Conservation (phyloP, 257 asterid genomes). For the Solanum arcanum region DNA sequence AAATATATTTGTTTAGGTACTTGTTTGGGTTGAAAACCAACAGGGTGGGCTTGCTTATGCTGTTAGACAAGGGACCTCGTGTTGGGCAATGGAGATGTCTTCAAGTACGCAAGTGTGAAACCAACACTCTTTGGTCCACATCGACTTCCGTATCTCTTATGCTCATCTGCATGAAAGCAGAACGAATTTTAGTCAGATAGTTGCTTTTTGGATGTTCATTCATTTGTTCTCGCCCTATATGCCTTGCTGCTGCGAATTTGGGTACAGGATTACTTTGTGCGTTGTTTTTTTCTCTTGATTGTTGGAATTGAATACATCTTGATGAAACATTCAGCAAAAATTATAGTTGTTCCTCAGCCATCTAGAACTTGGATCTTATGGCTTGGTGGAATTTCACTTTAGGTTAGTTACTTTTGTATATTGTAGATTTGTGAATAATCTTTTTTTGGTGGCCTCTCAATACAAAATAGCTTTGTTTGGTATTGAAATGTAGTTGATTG, state of each 20-base stretch:
- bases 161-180: not conserved
- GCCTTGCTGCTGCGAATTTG: slow-evolving; percentile 17
- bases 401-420: not conserved
- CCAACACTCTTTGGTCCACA: not conserved
- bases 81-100: slow-evolving; percentile 56
- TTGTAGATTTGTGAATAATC: not conserved
- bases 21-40: slow-evolving; percentile 59
- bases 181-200: not conserved
- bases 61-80: slow-evolving; percentile 63
- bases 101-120: slow-evolving; percentile 29
- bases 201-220: not conserved
- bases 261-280: slow-evolving; percentile 13
- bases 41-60: slow-evolving; percentile 62
- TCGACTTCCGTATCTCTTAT: slow-evolving; percentile 11
- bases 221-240: not conserved
- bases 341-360: not conserved
- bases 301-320: not conserved
- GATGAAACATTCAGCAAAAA: not conserved
- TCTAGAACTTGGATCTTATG: not conserved
- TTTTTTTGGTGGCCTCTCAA: not conserved
- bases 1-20: slow-evolving; percentile 38
- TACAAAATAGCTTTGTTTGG: not conserved
- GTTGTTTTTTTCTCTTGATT: slow-evolving; percentile 4
- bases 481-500: not conserved
- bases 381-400: not conserved